Base-by-base conservation (phyloP, 139 green algal species). In the Deuterostichococcus epilithicus region DNA sequence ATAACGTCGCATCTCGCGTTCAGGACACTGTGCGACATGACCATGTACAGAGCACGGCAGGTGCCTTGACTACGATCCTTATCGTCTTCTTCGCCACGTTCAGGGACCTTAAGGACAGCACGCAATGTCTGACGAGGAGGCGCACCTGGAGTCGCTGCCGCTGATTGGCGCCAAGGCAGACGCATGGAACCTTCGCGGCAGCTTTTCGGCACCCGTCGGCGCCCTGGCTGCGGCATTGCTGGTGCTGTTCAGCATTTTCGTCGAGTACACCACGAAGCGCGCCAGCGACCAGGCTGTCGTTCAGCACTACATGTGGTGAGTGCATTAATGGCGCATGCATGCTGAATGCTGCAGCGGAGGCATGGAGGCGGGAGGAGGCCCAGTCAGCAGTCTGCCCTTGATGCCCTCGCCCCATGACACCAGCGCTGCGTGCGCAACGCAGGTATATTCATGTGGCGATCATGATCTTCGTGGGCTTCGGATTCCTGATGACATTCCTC, bases 401-500 rank as follows among this genome's bases (percentile, higher is more conserved):
- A 23, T 38, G 6, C 30, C 30, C n/a, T 39, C 66, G 5, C 36
- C 34, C 36, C 66, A 1, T 72, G 2, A 20, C 1, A 33, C 2
- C 26, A 33, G 2, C 2, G n/a, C n/a, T 23, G 22, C n/a, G 1
- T 47, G 33, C 70, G 42, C 26, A 63, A 0, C 15, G 1, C 71
- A 52, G 34, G 26, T 72, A n/a, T n/a, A 1, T 76, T 18, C 74
- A 77, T 66, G 77, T 84, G 33, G 30, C 70, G 28, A 81, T 88
- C 42, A 88, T 88, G 86, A 81, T 91, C 28, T 91, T 88, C 72
- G 63, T 91, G 2, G 86, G 78, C 42, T 66, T 68, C 5, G 36
- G 87, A 22, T 90, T 88, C 79, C 81, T 92, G 18, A 91, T 91
- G 86, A 92, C 86, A 26, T 92, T 91, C 67, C 69, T 92, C 42